Evolutionary conservation across 2,329 filamentous ascomycete genomes (phyloP).

Genomic region (Pestalotiopsis sp.): DNA sequence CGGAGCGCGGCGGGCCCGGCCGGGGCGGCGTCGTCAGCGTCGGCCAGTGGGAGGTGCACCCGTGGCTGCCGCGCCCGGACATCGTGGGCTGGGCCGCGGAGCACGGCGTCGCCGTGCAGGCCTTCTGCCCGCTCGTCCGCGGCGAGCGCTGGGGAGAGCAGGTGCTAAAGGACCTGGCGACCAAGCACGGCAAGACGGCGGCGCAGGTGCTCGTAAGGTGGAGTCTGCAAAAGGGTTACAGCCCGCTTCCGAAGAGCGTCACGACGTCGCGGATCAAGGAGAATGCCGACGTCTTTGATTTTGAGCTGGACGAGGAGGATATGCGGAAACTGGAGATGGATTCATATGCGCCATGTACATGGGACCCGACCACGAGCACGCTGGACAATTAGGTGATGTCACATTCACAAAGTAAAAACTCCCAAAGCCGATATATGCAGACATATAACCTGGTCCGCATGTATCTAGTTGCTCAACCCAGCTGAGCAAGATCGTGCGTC

Average conservation of each 20-base stretch:
- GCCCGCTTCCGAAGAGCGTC: slow-evolving; percentile 76
- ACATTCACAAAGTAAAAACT: background rate
- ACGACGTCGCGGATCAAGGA: slow-evolving; percentile 66
- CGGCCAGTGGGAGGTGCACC: slow-evolving; percentile 88
- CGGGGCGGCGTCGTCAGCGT: slow-evolving; percentile 77
- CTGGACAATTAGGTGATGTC: slow-evolving; percentile 36
- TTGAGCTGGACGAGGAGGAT: slow-evolving; percentile 57
- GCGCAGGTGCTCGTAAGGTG: slow-evolving; percentile 82
- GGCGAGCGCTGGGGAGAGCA: slow-evolving; percentile 74
- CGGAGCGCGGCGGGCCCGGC: slow-evolving; percentile 53
- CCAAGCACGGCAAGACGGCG: slow-evolving; percentile 73
- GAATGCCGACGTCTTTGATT: slow-evolving; percentile 61
- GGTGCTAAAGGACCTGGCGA: slow-evolving; percentile 63
- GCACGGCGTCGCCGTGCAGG: slow-evolving; percentile 64
- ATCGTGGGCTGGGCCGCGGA: slow-evolving; percentile 77
- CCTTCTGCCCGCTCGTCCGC: slow-evolving; percentile 63
- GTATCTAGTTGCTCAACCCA: slow-evolving; percentile 15
- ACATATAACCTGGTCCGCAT: too few relatives aligned
- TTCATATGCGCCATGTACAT: slow-evolving; percentile 57
- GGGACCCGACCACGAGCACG: slow-evolving; percentile 56
- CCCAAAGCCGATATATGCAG: background rate
- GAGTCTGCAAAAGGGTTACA: slow-evolving; percentile 77
- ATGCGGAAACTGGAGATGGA: slow-evolving; percentile 50
- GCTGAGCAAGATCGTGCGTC: background rate
- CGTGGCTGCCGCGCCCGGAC: slow-evolving; percentile 80